Evolutionary conservation across 306 rosid species (phyloP).

Genomic region (Glycine latifolia): DNA sequence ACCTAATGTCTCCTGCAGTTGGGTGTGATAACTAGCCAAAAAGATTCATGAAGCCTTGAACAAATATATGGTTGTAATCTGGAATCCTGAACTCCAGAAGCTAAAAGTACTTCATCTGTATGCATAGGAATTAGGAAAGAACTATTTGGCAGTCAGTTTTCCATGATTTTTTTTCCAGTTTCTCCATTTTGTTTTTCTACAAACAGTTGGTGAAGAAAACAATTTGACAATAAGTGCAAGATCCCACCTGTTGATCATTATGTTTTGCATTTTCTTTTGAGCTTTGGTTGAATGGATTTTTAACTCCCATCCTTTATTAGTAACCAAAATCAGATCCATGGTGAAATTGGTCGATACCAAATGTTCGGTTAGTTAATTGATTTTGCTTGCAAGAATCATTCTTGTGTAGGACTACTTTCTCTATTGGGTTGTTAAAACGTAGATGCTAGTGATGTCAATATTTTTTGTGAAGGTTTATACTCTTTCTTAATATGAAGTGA

Average conservation of each 20-base stretch:
- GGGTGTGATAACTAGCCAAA: constrained; percentile 2
- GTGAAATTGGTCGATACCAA: constrained; percentile 17
- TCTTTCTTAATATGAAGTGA: constrained; percentile 21
- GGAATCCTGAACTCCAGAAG: constrained; percentile 17
- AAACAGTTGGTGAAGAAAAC: constrained; percentile 6
- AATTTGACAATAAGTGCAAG: constrained; percentile 12
- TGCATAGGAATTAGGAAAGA: constrained; percentile 20
- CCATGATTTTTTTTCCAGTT: not conserved
- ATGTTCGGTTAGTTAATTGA: constrained; percentile 16
- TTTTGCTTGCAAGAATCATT: constrained; percentile 25
- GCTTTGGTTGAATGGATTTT: constrained; percentile 23
- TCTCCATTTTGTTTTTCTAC: not conserved
- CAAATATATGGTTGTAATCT: not conserved
- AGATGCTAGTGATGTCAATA: constrained; percentile 25
- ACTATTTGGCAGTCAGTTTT: not conserved
- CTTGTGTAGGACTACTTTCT: constrained; percentile 24
- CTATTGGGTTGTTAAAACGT: constrained; percentile 5
- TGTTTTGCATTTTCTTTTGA: not conserved
- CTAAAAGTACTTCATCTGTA: constrained; percentile 19
- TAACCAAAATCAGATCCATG: constrained; percentile 18
- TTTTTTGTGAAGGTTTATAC: constrained; percentile 3
- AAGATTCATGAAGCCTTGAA: constrained; percentile 23
- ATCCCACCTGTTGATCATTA: not conserved
- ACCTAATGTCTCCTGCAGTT: constrained; percentile 10
- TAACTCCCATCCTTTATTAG: constrained; percentile 5